These are phyloP conservation scores for Aspergillus candidus DNA, from an alignment of 2,329 filamentous ascomycete genomes.

Conservation along the genomic window DNA sequence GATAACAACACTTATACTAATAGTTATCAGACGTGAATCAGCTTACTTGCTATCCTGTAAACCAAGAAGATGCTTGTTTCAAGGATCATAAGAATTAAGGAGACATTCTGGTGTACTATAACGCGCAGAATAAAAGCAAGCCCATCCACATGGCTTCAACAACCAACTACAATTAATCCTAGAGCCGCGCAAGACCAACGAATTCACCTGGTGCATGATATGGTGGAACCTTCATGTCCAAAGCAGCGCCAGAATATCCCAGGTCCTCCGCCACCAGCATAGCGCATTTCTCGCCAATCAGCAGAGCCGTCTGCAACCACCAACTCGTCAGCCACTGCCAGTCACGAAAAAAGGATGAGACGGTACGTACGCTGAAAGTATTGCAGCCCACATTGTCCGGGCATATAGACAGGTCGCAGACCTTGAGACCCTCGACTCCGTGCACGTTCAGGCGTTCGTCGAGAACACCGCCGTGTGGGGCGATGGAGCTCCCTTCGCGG, in stretches of 20 bases:
- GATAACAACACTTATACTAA: too few species aligned
- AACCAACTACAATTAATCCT: neutral
- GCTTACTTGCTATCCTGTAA: too few species aligned
- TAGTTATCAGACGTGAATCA: too few species aligned
- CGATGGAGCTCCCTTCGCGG: conserved; percentile 68
- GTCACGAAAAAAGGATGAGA: neutral
- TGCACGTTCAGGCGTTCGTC: conserved; percentile 74
- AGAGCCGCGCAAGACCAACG: conserved; percentile 27
- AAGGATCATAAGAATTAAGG: too few species aligned
- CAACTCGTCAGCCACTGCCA: conserved; percentile 1
- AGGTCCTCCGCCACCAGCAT: conserved; percentile 66
- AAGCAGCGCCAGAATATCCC: conserved; percentile 63
- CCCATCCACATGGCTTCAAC: too few species aligned
- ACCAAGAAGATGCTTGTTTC: too few species aligned
- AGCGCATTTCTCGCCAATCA: conserved; percentile 71
- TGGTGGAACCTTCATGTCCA: conserved; percentile 69
- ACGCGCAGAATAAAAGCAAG: too few species aligned
- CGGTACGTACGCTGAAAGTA: conserved; percentile 44
- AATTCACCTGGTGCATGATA: conserved; percentile 50
- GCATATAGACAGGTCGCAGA: conserved; percentile 69
- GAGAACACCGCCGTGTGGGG: conserved; percentile 67
- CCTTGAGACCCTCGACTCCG: conserved; percentile 70
- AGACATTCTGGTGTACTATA: too few species aligned
- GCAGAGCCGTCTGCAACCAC: conserved; percentile 54
- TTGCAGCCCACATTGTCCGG: conserved; percentile 72